phyloP scores from a whole-genome alignment of 2,329 filamentous ascomycete species.

The Keithomyces neogunnii region DNA sequence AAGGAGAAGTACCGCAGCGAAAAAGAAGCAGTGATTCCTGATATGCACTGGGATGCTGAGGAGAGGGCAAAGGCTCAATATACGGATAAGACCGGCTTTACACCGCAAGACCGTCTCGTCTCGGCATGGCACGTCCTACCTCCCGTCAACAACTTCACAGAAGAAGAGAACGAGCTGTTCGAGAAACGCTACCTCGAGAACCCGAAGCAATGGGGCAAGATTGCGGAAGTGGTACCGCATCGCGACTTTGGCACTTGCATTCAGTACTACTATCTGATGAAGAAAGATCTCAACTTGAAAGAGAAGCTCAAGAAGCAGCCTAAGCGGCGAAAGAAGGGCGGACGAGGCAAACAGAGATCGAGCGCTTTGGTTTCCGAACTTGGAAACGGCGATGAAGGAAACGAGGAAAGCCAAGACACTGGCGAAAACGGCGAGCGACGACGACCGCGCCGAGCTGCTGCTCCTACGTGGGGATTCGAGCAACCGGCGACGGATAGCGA shows the following conservation, averaged over 20 bases:
- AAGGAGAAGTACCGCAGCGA: conserved; percentile 66
- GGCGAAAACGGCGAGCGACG: conserved; percentile 53
- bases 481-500: conserved; percentile 52
- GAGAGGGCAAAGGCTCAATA: conserved; percentile 52
- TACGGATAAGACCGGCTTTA: conserved; percentile 56
- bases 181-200: conserved; percentile 66
- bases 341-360: conserved; percentile 49
- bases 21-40: conserved; percentile 67
- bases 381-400: conserved; percentile 49
- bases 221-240: conserved; percentile 58
- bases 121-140: conserved; percentile 64
- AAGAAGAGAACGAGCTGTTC: conserved; percentile 61
- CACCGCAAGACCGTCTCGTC: conserved; percentile 58
- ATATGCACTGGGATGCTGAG: conserved; percentile 56
- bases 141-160: conserved; percentile 65
- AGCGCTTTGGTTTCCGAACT: conserved; percentile 60
- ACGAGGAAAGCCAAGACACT: conserved; percentile 46
- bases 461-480: conserved; percentile 65
- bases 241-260: conserved; percentile 74
- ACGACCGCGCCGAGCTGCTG: conserved; percentile 54
- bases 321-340: conserved; percentile 47
- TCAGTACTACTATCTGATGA: conserved; percentile 79
- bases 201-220: conserved; percentile 75
- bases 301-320: conserved; percentile 62
- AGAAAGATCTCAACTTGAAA: conserved; percentile 66